Percentiles rank a stretch among this genome's conserved stretches.
Conservation (phyloP, 148 eudicot species). For the Arbutus unedo region DNA sequence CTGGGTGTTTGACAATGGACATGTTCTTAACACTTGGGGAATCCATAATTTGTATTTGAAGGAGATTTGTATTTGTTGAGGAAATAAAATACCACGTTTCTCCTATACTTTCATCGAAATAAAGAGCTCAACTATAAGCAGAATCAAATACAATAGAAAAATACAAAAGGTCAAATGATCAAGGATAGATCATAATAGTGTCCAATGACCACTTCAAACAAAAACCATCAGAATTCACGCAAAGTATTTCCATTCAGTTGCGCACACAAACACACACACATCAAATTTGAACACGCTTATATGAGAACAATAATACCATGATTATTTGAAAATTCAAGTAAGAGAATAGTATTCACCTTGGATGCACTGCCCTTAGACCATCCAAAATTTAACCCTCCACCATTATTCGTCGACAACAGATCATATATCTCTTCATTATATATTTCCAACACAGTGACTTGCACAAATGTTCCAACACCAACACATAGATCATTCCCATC, state of each 20-base stretch:
- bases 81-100: neutral
- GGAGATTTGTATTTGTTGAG: neutral
- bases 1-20: neutral
- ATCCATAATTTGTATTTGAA: neutral
- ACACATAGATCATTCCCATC: slow-evolving; percentile 17
- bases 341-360: slow-evolving; percentile 45
- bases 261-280: neutral
- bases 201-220: neutral
- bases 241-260: neutral
- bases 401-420: slow-evolving; percentile 60
- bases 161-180: neutral
- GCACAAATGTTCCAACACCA: slow-evolving; percentile 65
- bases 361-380: slow-evolving; percentile 91
- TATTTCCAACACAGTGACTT: slow-evolving; percentile 82
- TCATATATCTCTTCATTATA: slow-evolving; percentile 98
- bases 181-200: neutral
- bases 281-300: neutral
- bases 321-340: neutral
- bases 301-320: neutral
- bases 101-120: neutral
- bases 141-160: neutral
- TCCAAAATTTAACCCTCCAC: slow-evolving; percentile 64
- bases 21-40: neutral
- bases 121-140: neutral
- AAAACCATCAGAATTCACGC: neutral